Conservation (phyloP, 345 rosid genomes). For the Physaria fendleri region DNA sequence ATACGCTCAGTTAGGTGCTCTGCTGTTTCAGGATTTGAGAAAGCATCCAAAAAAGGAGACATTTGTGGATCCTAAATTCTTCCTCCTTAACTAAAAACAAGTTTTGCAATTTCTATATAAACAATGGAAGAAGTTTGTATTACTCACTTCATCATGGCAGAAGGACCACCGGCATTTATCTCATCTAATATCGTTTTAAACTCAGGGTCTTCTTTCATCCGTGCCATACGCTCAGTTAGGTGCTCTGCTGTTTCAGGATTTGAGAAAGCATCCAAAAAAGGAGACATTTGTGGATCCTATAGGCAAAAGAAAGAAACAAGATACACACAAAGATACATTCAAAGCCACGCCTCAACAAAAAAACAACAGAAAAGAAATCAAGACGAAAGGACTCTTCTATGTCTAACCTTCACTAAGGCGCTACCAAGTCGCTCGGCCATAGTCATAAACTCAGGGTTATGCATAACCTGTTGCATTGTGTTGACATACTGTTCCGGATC, state of each 20-base stretch:
- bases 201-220: conserved; percentile 74
- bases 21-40: conserved; percentile 62
- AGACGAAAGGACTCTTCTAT: no score
- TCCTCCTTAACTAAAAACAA: background rate
- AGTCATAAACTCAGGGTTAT: conserved; percentile 75
- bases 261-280: conserved; percentile 72
- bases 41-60: conserved; percentile 79
- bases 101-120: background rate
- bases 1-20: conserved; percentile 83
- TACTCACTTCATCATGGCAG: conserved; percentile 88
- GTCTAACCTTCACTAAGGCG: conserved; percentile 93
- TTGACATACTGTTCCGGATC: conserved; percentile 64
- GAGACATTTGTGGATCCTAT: conserved; percentile 95
- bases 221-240: conserved; percentile 75
- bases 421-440: conserved; percentile 97
- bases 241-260: conserved; percentile 71
- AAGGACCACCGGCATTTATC: conserved; percentile 79
- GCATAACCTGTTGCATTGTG: conserved; percentile 94
- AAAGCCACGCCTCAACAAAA: background rate
- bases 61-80: conserved; percentile 84
- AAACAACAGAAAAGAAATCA: background rate
- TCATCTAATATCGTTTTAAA: conserved; percentile 80
- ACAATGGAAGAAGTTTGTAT: background rate
- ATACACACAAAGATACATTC: no score
- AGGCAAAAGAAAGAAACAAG: background rate